A percentile compares a stretch with the other conserved stretches of the same genome.
Evolutionary conservation across 148 eudicot species (phyloP).

Genomic region (Amaranthus hypochondriacus): DNA sequence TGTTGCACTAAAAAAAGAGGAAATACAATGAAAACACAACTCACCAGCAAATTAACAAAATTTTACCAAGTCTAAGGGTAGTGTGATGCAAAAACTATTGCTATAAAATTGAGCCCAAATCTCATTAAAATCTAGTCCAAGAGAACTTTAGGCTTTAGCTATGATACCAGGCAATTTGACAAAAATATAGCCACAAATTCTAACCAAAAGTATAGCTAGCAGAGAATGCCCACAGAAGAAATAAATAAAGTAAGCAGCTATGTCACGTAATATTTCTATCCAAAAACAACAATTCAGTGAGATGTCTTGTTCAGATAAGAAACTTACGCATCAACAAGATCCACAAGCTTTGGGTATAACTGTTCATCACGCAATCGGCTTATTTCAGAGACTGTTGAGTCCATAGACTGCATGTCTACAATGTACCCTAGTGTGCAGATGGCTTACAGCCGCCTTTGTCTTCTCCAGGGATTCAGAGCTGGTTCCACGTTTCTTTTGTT

Average conservation of each 20-base stretch:
- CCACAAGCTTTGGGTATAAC: conserved; percentile 73
- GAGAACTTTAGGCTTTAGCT: too few species aligned
- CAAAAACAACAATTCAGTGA: neutral
- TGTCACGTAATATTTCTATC: neutral
- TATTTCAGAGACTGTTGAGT: conserved; percentile 91
- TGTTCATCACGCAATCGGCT: conserved; percentile 87
- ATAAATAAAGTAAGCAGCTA: neutral
- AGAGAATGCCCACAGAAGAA: neutral
- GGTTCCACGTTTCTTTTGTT: conserved; percentile 65
- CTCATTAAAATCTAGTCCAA: too few species aligned
- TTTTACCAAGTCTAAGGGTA: too few species aligned
- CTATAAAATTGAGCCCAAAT: too few species aligned
- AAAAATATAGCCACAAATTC: too few species aligned
- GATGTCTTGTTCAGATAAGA: neutral
- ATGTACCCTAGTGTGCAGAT: conserved; percentile 91
- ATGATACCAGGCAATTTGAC: too few species aligned
- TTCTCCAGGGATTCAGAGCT: conserved; percentile 73
- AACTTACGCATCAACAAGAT: conserved; percentile 86
- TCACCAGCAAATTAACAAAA: too few species aligned
- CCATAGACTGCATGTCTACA: conserved; percentile 98
- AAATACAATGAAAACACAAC: too few species aligned
- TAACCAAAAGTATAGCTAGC: neutral
- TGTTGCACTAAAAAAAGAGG: too few species aligned
- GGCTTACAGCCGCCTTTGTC: conserved; percentile 90
- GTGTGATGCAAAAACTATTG: too few species aligned